Evolutionary conservation across 2,329 filamentous ascomycete genomes (phyloP), one percentile per base, ranked within the genome.

Genomic region (Sclerotinia spermophila): DNA sequence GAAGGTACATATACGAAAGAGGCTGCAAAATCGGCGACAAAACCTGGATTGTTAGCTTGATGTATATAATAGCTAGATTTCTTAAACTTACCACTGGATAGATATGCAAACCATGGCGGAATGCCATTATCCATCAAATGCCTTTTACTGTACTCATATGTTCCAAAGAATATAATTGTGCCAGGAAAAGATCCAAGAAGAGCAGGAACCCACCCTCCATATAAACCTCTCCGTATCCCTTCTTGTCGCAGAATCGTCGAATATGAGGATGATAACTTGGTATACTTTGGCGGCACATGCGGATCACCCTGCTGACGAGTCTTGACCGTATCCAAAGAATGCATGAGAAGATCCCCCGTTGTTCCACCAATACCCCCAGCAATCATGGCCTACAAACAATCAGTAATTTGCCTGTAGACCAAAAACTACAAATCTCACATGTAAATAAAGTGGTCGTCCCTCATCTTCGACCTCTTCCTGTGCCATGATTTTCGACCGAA

Each of bases 301-400:
- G 95, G 94, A 79, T 98, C 96, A 78, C 95, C 96, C 82, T 99
- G 96, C 81, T 99, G 96, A 76, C 96, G 89, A 61, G 96, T 99
- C 83, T 99, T 99, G 77, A 99, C 96, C 0, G 96, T 99, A 81
- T 99, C 96, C 78, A 99, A 87, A 60, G 95, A 98, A 83, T 99
- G 96, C 96, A 99, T 99, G 75, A 99, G 84, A 87, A 99, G 92
- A 81, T 99, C 96, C 71, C 96, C 96, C 70, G 92, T 96, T 24
- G 92, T 94, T 68, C 96, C 96, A 78, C 96, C 96, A 68, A 96
- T 84, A 72, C 95, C 96, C 78, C 96, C 96, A 45, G 96, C 96
- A 78, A 99, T 86, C 94, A 98, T 99, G 80, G 92, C 90, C 93
- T 97, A 77, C 69, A 60, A 40, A 72, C 66, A 61, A 70, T 76